These are phyloP conservation scores for Alternaria sp. DNA, from an alignment of 2,329 filamentous ascomycete species.

Conservation along the genomic window DNA sequence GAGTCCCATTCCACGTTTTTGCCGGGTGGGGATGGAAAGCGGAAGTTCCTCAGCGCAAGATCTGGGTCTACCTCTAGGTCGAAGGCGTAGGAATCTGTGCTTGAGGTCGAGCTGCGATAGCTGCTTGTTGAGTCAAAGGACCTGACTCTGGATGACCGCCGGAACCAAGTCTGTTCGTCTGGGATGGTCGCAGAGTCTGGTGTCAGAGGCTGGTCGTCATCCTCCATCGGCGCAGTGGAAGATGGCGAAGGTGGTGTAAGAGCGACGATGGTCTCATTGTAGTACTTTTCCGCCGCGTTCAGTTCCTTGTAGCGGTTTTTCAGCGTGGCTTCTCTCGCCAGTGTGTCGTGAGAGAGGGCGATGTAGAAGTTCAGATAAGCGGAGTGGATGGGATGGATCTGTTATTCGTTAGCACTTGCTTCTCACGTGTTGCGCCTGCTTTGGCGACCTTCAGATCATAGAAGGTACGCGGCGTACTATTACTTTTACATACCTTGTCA, in stretches of 20 bases:
- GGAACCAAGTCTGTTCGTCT: constrained; percentile 11
- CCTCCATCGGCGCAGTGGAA: constrained; percentile 14
- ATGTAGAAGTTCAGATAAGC: constrained; percentile 48
- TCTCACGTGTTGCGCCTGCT: not conserved
- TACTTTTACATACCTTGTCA: constrained; percentile 25
- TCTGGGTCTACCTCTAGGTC: constrained; percentile 13
- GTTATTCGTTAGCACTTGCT: not conserved
- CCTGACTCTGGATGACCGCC: constrained; percentile 22
- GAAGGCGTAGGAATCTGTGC: constrained; percentile 26
- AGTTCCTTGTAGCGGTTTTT: constrained; percentile 39
- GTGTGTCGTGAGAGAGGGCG: constrained; percentile 46
- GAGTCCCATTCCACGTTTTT: not conserved
- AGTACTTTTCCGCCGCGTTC: constrained; percentile 44
- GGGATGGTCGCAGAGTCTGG: constrained; percentile 25
- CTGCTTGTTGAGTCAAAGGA: constrained; percentile 27
- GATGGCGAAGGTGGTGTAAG: constrained; percentile 16
- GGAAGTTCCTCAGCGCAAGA: constrained; percentile 2
- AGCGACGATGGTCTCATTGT: constrained; percentile 36
- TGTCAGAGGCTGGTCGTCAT: constrained; percentile 25
- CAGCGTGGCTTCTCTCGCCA: constrained; percentile 44
- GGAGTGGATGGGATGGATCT: constrained; percentile 45
- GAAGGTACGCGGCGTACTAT: not conserved
- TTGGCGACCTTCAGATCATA: not conserved
- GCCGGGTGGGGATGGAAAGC: constrained; percentile 7
- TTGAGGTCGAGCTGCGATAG: constrained; percentile 26